Base-by-base conservation (phyloP, 2,329 filamentous ascomycete genomes). In the Pestalotiopsis sp. region DNA sequence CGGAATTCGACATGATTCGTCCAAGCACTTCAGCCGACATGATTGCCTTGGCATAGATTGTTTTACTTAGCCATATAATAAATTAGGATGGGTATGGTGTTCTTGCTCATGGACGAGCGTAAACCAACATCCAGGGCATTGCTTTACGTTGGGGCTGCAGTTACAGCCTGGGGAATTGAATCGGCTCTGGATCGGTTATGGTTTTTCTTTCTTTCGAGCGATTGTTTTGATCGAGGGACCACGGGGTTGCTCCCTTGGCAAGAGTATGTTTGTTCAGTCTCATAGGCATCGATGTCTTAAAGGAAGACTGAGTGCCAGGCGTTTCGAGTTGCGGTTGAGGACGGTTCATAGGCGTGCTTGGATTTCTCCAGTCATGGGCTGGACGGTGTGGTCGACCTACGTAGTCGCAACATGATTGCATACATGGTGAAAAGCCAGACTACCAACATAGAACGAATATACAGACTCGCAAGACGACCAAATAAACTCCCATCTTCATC, bases 31-130 rank as follows among this genome's bases (percentile, higher is more conserved):
- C 31, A 25, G 38, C 12, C 14, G 17, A 45, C 17, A 56, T 25
- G n/a, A 66, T 66, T 14, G 52, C 7, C n/a, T 67, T 61, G 12
- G 39, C 56, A 66, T 66, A 66, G 64, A 66, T n/a, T 39, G 64
- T 59, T 20, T 45, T 57, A 25, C 38, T 63, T 36, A 17, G 31
- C 49, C 41, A 64, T 64, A 41, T 36, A 36, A 64, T 64, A 31
- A n/a, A 17, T 20, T 17, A 39, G 27, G 39, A 9, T 36, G 14
- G 31, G 36, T 23, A 41, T 12, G 27, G 59, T 23, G 23, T 36
- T 62, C 11, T 39, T 62, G 59, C 59, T 39, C 57, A 25, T 38
- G 27, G 17, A 20, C 13, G 38, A 36, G 59, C 14, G 59, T 36
- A 39, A 36, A 39, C 59, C 17, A 39, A 14, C 4, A 14, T n/a